Evolutionary conservation across 192 early-diverging fungal genomes (phyloP).

Genomic region (Entomortierella chlamydospora): DNA sequence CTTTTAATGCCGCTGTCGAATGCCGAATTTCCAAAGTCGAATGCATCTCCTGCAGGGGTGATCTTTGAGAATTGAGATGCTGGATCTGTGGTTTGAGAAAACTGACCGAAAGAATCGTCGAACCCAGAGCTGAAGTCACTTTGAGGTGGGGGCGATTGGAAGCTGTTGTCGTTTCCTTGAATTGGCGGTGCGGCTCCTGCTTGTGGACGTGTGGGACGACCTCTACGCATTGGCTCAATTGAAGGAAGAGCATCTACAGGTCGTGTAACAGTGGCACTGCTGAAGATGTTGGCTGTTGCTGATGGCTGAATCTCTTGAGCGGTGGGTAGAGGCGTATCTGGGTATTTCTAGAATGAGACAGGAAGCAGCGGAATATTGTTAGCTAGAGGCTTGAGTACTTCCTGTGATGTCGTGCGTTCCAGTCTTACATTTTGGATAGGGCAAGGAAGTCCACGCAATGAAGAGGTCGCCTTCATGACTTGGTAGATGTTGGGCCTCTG

Average conservation of each 20-base stretch:
- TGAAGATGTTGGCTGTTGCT: conserved; percentile 47
- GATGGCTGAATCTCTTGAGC: conserved; percentile 25
- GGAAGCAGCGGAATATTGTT: not conserved
- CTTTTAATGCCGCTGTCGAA: conserved; percentile 4
- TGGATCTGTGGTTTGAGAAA: conserved; percentile 17
- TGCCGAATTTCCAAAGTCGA: conserved; percentile 33
- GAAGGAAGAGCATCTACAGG: conserved; percentile 59
- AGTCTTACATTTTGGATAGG: conserved; percentile 71
- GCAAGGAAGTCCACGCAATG: conserved; percentile 69
- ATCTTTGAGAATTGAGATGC: conserved; percentile 44
- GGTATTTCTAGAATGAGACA: conserved; percentile 39
- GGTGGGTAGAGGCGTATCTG: conserved; percentile 21
- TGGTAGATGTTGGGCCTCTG: conserved; percentile 86
- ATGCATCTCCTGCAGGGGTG: conserved; percentile 22
- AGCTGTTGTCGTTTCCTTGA: not conserved
- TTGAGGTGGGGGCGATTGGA: not conserved
- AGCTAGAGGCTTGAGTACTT: no score
- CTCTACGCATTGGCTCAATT: conserved; percentile 90
- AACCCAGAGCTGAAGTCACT: conserved; percentile 35
- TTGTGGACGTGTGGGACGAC: conserved; percentile 74
- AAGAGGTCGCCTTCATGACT: conserved; percentile 73
- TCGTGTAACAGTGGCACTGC: conserved; percentile 41
- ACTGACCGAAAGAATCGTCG: conserved; percentile 51
- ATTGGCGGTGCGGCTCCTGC: not conserved
- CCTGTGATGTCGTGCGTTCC: no score